phyloP scores from a whole-genome alignment of 2,329 filamentous ascomycete species.

The Colletotrichum sp. region DNA sequence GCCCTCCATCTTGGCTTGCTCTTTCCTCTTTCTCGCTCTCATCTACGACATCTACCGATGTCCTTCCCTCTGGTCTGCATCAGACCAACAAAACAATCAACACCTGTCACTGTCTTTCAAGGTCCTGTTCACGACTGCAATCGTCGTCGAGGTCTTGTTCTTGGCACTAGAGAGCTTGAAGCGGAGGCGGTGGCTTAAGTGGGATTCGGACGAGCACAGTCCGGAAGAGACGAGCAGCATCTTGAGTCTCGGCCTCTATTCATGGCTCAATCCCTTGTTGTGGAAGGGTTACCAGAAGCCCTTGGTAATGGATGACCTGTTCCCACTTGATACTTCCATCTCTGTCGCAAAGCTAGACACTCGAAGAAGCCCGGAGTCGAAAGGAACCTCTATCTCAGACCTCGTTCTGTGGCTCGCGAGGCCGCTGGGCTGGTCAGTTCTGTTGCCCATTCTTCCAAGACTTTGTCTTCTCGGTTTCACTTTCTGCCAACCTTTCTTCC shows the following conservation, averaged over 20 bases:
- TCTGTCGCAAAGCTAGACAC: background rate
- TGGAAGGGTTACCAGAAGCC: conserved; percentile 2
- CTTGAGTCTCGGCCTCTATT: conserved; percentile 26
- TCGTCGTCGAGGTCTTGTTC: background rate
- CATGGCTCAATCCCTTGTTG: conserved; percentile 18
- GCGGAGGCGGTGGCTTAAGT: background rate
- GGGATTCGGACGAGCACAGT: background rate
- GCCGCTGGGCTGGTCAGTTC: background rate
- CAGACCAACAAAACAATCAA: background rate
- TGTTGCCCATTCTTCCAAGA: background rate
- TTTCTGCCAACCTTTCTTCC: background rate
- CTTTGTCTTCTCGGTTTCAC: background rate
- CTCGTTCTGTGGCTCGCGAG: background rate
- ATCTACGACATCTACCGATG: background rate
- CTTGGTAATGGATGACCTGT: conserved; percentile 4
- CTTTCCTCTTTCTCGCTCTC: background rate
- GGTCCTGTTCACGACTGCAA: background rate
- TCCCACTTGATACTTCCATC: background rate
- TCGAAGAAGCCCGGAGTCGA: no score
- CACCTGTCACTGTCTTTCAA: background rate
- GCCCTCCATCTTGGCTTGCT: background rate
- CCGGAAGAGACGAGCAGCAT: conserved; percentile 22
- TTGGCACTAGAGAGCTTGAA: background rate
- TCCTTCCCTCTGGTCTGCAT: background rate
- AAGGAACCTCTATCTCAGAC: background rate